A percentile compares a stretch with the other conserved stretches of the same genome.
These are phyloP conservation scores for Lentinula edodes DNA, from an alignment of 768 basidiomycete genomes.

Conservation along the genomic window DNA sequence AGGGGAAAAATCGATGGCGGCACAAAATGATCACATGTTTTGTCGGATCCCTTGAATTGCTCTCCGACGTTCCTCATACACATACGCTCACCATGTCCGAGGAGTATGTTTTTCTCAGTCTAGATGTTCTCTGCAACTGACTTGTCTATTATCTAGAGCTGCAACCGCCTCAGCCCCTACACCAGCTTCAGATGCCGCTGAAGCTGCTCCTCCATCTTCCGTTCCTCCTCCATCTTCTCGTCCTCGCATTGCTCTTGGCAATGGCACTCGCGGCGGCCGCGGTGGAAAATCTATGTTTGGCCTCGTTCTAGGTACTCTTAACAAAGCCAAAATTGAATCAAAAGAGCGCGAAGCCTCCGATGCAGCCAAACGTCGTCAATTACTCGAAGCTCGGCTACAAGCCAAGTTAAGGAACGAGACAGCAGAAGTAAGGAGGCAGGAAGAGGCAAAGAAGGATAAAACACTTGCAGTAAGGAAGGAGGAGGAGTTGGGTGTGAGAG, in stretches of 20 bases:
- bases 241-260: neutral
- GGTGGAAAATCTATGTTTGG: constrained; percentile 89
- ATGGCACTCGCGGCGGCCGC: constrained; percentile 52
- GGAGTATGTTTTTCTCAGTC: neutral
- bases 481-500: constrained; percentile 76
- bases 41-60: neutral
- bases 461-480: constrained; percentile 70
- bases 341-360: constrained; percentile 82
- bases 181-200: neutral
- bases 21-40: neutral
- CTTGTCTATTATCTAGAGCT: neutral
- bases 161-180: neutral
- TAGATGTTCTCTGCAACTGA: neutral
- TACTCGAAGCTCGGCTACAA: constrained; percentile 83
- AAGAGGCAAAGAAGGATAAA: constrained; percentile 85
- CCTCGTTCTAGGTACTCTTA: constrained; percentile 74
- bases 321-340: constrained; percentile 85
- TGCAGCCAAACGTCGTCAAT: constrained; percentile 78
- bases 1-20: neutral
- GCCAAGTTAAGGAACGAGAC: constrained; percentile 80
- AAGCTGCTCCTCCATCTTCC: neutral
- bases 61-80: neutral
- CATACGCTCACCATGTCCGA: neutral
- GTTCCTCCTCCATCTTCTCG: neutral
- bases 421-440: constrained; percentile 78